Percentiles rank a stretch among this genome's conserved stretches.
Evolutionary conservation across 2,329 filamentous ascomycete genomes (phyloP).

Genomic region (Colletotrichum incanum): DNA sequence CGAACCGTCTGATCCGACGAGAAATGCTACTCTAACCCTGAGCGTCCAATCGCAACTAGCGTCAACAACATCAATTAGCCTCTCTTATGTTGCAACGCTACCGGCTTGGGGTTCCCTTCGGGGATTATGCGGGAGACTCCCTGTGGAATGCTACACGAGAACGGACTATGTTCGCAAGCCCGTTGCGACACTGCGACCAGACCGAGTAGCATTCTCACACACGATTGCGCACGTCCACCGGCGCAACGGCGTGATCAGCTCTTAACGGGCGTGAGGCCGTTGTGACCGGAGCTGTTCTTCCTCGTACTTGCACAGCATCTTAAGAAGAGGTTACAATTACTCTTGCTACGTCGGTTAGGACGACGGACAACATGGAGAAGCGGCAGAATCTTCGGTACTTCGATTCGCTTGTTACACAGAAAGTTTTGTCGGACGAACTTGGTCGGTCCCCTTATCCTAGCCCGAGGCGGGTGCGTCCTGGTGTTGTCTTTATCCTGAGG

Average conservation of each 20-base stretch:
- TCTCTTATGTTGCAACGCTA: not conserved
- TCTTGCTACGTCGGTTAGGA: slow-evolving; percentile 9
- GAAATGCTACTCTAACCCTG: slow-evolving; percentile 9
- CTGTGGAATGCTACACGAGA: slow-evolving; percentile 7
- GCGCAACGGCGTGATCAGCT: slow-evolving; percentile 1
- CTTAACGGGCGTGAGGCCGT: not conserved
- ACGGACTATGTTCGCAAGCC: slow-evolving; percentile 23
- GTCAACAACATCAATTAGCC: slow-evolving; percentile 19
- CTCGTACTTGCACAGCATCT: not conserved
- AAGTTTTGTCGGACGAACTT: not conserved
- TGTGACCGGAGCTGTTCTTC: slow-evolving; percentile 4
- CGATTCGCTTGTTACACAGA: not conserved
- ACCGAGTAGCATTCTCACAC: not conserved
- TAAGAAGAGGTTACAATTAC: not conserved
- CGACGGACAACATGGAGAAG: not conserved
- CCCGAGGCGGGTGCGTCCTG: not conserved
- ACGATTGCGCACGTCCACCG: not conserved
- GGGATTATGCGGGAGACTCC: slow-evolving; percentile 15
- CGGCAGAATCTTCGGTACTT: not conserved
- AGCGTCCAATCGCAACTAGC: slow-evolving; percentile 32
- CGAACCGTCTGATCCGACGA: not conserved
- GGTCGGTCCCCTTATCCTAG: not conserved
- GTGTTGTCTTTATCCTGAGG: not conserved
- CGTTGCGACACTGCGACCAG: slow-evolving; percentile 24
- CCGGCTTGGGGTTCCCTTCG: slow-evolving; percentile 8